These are phyloP conservation scores for Beauveria scarabaeidicola DNA, from an alignment of 2,329 filamentous ascomycete genomes.

Conservation along the genomic window DNA sequence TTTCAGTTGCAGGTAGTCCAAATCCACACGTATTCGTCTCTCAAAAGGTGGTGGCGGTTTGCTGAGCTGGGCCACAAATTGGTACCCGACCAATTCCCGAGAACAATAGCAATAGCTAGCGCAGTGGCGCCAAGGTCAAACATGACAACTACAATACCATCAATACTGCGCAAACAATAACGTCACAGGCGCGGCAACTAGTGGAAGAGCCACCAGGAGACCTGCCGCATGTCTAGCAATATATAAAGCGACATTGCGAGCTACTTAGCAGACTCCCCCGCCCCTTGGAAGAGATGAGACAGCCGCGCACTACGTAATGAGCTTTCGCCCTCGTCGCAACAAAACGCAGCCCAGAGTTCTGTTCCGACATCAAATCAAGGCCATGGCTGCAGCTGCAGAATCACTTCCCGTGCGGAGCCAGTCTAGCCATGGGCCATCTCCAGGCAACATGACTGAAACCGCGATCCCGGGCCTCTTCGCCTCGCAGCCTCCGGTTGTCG, in stretches of 20 bases:
- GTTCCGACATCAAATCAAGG: slow-evolving; percentile 6
- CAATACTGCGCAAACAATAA: neutral
- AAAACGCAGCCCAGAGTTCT: slow-evolving; percentile 6
- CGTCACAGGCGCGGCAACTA: neutral
- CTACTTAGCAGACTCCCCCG: neutral
- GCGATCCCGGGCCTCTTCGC: slow-evolving; percentile 49
- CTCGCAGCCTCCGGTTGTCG: slow-evolving; percentile 51
- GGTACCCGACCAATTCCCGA: slow-evolving; percentile 18
- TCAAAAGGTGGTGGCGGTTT: neutral
- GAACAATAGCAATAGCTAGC: slow-evolving; percentile 15
- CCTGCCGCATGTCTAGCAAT: neutral
- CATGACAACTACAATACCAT: neutral
- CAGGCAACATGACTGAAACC: neutral
- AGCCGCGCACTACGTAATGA: slow-evolving; percentile 9
- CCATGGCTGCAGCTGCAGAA: slow-evolving; percentile 8
- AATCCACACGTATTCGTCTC: too few relatives aligned
- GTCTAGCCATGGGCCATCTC: neutral
- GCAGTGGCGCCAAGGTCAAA: neutral
- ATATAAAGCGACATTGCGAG: neutral
- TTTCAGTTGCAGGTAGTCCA: neutral
- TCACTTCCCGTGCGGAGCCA: neutral
- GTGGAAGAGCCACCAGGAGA: neutral
- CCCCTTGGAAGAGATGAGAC: neutral
- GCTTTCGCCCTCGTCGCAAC: slow-evolving; percentile 8
- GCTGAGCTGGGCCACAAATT: slow-evolving; percentile 7